phyloP scores from a whole-genome alignment of 1,284 basidiomycete genomes.

The Sporisorium graminicola region DNA sequence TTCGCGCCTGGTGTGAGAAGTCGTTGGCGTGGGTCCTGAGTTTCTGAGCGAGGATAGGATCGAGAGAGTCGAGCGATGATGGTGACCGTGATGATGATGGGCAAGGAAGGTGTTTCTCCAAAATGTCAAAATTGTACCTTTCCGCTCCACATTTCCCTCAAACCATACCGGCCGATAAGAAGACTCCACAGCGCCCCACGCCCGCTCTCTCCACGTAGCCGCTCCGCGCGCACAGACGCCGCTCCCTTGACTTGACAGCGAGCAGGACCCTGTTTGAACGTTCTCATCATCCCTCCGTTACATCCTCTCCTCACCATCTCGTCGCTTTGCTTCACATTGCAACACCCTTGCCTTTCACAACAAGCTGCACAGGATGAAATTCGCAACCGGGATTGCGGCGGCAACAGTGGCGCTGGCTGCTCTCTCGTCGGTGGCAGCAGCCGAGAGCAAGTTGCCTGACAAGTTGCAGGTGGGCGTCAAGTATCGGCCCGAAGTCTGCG shows the following conservation, averaged over 20 bases:
- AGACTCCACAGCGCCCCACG: not conserved
- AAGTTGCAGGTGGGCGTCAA: constrained; percentile 70
- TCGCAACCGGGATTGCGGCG: constrained; percentile 5
- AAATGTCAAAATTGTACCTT: not conserved
- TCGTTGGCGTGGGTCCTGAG: no score
- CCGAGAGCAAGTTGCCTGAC: constrained; percentile 42
- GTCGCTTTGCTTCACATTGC: no score
- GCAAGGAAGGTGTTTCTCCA: not conserved
- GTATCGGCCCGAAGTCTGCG: constrained; percentile 74
- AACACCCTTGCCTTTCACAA: not conserved
- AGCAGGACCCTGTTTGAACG: not conserved
- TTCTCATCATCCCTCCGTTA: constrained; percentile 18
- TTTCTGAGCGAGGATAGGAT: not conserved
- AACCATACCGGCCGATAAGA: constrained; percentile 43
- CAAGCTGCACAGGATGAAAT: constrained; percentile 17
- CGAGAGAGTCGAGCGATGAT: not conserved
- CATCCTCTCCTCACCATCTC: not conserved
- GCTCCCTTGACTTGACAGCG: no score
- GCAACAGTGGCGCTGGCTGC: constrained; percentile 36
- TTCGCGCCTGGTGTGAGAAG: no score
- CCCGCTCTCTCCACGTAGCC: constrained; percentile 25
- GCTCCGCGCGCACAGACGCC: constrained; percentile 10
- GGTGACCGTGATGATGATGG: not conserved
- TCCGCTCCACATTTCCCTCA: constrained; percentile 45
- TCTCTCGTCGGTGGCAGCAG: constrained; percentile 24